Base-by-base conservation (phyloP, 192 early-diverging fungal genomes). In the Coemansia sp. region DNA sequence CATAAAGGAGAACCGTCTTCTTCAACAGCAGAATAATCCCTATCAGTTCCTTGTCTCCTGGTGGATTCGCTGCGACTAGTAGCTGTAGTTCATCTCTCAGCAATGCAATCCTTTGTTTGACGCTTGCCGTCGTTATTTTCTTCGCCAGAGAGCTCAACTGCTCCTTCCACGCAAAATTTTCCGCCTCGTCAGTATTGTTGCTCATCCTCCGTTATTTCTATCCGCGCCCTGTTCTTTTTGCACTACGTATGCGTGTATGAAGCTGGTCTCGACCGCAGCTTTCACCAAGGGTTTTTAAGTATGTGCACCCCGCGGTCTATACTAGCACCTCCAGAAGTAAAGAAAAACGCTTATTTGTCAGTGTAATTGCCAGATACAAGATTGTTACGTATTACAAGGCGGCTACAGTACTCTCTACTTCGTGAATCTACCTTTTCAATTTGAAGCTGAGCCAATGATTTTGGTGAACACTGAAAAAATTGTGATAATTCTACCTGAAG, bases 1-100 rank as follows among this genome's bases (percentile, higher is more conserved):
- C 81, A 66, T 91, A 93, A 25, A 89, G 86, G 10, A 85, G 65
- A 56, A 86, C 79, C 49, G 90, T 88, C 16, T 84, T 62, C 51
- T 82, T 71, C 23, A 91, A 52, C 49, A 86, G 59, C 24, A 83
- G 70, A 31, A 91, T 49, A 5, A 88, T 27, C 16, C 56, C 67
- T 10, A 67, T 58, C 49, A 79, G 62, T 12, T 73, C 69, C 26
- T 68, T 65, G 23, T 78, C 76, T 7, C 63, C 62, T 34, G 77
- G 58, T 68, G 82, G 55, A 38, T 74, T 60, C 23, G 52, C 61
- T 9, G 24, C 49, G 8, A 79, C 60, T 12, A 32, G 16, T n/a
- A 79, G 69, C 22, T 81, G 44, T 21, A 85, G 75, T 22, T 78
- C 70, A 27, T 60, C 58, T 27, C 83, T 78, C 6, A 89, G 57